Evolutionary conservation across 495 filamentous ascomycete genomes (phyloP).

Genomic region (Astrothelium subdiscretum): DNA sequence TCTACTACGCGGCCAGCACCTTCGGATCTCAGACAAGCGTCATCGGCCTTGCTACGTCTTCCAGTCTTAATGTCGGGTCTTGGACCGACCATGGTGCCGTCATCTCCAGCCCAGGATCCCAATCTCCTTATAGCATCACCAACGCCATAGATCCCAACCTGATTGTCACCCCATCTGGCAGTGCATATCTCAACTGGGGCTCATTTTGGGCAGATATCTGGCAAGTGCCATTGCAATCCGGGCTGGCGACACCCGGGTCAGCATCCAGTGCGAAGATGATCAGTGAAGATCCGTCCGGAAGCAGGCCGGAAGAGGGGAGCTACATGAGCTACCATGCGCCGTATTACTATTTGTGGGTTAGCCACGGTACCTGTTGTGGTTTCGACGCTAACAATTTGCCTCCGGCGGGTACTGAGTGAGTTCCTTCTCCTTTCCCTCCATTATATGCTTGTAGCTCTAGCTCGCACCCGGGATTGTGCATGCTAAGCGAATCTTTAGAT

Average conservation of each 20-base stretch:
- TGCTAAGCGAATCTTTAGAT: constrained; percentile 16
- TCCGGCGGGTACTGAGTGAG: constrained; percentile 40
- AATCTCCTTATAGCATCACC: constrained; percentile 33
- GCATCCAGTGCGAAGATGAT: constrained; percentile 17
- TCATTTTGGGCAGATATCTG: constrained; percentile 59
- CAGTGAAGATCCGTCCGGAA: constrained; percentile 27
- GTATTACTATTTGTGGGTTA: constrained; percentile 60
- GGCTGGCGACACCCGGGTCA: constrained; percentile 22
- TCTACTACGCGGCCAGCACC: constrained; percentile 59
- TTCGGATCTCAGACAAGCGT: constrained; percentile 52
- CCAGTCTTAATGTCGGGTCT: constrained; percentile 44
- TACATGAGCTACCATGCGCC: constrained; percentile 43
- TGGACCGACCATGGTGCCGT: constrained; percentile 46
- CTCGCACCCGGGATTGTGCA: too few species aligned
- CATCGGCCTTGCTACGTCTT: constrained; percentile 59
- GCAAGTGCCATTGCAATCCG: constrained; percentile 42
- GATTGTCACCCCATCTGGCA: constrained; percentile 32
- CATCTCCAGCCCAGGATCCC: constrained; percentile 26
- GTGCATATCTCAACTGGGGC: constrained; percentile 51
- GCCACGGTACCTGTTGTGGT: constrained; percentile 48
- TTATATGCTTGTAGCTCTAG: not conserved
- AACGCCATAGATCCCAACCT: constrained; percentile 65
- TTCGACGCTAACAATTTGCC: constrained; percentile 38
- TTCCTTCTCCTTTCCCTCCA: not conserved
- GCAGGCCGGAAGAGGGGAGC: constrained; percentile 46